These are phyloP conservation scores for Trichosporon inkin DNA, from an alignment of 1,284 basidiomycete genomes.

Conservation along the genomic window DNA sequence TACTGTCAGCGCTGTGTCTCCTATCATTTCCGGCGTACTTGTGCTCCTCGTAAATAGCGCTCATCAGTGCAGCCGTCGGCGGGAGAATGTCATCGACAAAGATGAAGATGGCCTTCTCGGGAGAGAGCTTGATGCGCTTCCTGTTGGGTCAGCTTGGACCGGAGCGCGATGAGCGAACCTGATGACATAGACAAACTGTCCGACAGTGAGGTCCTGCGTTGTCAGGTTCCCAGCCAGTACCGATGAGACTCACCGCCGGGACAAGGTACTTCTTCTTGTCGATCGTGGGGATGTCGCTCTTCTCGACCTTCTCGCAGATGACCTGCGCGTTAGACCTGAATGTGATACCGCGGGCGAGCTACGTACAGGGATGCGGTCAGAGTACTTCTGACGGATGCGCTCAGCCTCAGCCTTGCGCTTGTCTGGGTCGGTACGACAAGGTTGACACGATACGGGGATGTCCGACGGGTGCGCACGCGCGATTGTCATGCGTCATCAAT, in stretches of 20 bases:
- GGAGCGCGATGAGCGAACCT: constrained; percentile 40
- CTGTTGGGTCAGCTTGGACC: constrained; percentile 45
- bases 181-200: constrained; percentile 99
- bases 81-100: constrained; percentile 98
- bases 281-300: constrained; percentile 97
- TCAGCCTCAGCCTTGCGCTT: constrained; percentile 94
- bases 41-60: constrained; percentile 98
- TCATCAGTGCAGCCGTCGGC: constrained; percentile 97
- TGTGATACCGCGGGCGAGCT: not conserved
- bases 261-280: constrained; percentile 99
- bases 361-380: constrained; percentile 93
- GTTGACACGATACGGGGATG: not conserved
- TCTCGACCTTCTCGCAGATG: constrained; percentile 99
- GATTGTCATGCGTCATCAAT: not conserved
- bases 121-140: constrained; percentile 99
- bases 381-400: constrained; percentile 97
- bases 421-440: constrained; percentile 57
- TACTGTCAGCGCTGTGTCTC: constrained; percentile 5
- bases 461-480: not conserved
- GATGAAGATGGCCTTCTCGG: constrained; percentile 99
- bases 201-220: constrained; percentile 86
- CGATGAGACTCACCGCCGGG: constrained; percentile 67
- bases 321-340: constrained; percentile 59
- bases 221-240: not conserved
- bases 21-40: constrained; percentile 61